Percentiles rank a stretch among this genome's conserved stretches.
Conservation (phyloP, 2,329 filamentous ascomycete species). For the Cladophialophora bantiana region DNA sequence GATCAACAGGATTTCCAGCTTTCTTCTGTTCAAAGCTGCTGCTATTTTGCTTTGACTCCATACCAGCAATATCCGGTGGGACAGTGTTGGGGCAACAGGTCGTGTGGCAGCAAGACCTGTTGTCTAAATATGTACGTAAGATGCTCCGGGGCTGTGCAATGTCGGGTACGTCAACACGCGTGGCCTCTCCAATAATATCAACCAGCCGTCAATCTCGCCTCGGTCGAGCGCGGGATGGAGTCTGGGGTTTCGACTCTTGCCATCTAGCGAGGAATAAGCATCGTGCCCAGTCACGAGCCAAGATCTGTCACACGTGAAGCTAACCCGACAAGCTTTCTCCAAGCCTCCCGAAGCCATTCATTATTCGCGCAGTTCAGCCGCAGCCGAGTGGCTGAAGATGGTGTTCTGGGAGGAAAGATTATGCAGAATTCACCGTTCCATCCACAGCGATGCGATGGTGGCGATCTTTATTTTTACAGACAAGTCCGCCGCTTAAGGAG, state of each 20-base stretch:
- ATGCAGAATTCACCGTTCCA: neutral
- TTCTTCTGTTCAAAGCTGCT: neutral
- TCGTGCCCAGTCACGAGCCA: neutral
- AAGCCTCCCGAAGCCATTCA: neutral
- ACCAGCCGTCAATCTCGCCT: neutral
- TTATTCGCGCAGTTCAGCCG: neutral
- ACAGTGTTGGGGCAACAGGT: neutral
- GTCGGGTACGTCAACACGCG: neutral
- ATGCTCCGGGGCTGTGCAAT: neutral
- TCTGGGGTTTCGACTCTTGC: neutral
- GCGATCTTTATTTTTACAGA: neutral
- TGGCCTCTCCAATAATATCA: neutral
- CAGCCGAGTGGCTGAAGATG: no score
- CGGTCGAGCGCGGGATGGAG: neutral
- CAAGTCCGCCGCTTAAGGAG: no score
- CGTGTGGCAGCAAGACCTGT: neutral
- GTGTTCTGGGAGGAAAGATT: neutral
- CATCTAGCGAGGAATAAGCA: neutral
- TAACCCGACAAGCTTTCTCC: neutral
- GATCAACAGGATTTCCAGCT: neutral
- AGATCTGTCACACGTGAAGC: neutral
- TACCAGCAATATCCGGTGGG: neutral
- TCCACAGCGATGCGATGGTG: neutral
- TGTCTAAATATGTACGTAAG: neutral
- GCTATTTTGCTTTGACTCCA: neutral